Conservation (phyloP, 1,284 basidiomycete species). For the Heterobasidion annosum region DNA sequence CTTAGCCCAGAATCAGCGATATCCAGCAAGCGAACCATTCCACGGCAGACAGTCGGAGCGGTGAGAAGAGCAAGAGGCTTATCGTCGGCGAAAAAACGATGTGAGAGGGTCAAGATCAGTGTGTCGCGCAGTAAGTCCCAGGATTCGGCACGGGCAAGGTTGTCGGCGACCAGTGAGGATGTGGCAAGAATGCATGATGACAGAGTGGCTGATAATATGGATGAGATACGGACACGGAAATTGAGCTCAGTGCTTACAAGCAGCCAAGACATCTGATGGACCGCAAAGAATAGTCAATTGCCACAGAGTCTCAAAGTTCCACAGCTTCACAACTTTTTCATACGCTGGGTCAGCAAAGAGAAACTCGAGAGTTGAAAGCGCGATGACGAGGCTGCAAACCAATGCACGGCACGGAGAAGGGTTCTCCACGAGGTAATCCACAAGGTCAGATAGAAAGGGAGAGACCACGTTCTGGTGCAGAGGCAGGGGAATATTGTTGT, state of each 20-base stretch:
- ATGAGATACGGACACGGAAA: constrained; percentile 2
- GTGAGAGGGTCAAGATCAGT: constrained; percentile 35
- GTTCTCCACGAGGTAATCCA: constrained; percentile 14
- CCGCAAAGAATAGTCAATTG: constrained; percentile 16
- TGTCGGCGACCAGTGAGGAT: constrained; percentile 8
- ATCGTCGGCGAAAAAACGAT: constrained; percentile 31
- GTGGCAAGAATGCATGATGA: constrained; percentile 35
- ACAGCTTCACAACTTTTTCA: constrained; percentile 5
- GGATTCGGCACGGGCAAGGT: constrained; percentile 30
- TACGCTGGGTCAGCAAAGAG: not conserved
- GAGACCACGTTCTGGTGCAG: constrained; percentile 14
- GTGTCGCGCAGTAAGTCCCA: constrained; percentile 46
- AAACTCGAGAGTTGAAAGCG: constrained; percentile 12
- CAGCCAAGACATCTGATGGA: constrained; percentile 22
- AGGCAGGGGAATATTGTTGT: constrained; percentile 14
- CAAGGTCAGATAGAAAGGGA: constrained; percentile 18
- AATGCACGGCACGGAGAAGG: constrained; percentile 12
- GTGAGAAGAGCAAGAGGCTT: constrained; percentile 40
- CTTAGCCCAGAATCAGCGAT: constrained; percentile 20
- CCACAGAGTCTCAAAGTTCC: constrained; percentile 20
- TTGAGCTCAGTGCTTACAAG: constrained; percentile 18
- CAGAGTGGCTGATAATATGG: constrained; percentile 34
- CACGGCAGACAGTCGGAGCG: constrained; percentile 38
- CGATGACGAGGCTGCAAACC: constrained; percentile 20
- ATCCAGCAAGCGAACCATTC: constrained; percentile 29